Conservation (phyloP, 208 protist genomes). For the Spongospora subterranea region DNA sequence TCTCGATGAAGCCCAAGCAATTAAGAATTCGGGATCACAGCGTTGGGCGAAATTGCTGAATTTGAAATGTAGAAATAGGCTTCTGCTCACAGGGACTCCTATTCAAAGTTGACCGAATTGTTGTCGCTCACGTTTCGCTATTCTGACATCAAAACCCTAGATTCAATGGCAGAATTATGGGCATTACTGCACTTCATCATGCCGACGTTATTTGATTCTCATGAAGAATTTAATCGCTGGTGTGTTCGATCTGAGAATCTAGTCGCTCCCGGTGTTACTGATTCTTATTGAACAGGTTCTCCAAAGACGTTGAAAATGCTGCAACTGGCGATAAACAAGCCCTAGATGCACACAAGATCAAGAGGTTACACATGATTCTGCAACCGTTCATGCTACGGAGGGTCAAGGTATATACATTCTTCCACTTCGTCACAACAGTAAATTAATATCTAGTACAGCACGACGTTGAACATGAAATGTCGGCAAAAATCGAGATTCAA, state of each 20-base stretch:
- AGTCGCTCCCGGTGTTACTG: not conserved
- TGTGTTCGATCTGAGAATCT: not conserved
- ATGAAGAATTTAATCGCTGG: slow-evolving; percentile 83
- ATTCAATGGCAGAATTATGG: slow-evolving; percentile 73
- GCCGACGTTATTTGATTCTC: slow-evolving; percentile 84
- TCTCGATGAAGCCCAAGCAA: slow-evolving; percentile 74
- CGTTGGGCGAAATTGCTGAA: slow-evolving; percentile 79
- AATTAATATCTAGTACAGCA: slow-evolving; percentile 47
- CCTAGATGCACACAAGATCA: slow-evolving; percentile 71
- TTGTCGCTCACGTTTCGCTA: not conserved
- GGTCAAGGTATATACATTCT: slow-evolving; percentile 77
- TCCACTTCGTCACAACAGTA: not conserved
- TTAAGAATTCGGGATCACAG: slow-evolving; percentile 75
- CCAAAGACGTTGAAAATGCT: slow-evolving; percentile 79
- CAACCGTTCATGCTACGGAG: slow-evolving; percentile 93
- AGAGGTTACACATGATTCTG: slow-evolving; percentile 87
- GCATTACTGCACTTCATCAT: slow-evolving; percentile 88
- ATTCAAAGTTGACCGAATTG: slow-evolving; percentile 73
- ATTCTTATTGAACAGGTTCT: slow-evolving; percentile 70
- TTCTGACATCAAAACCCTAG: not conserved
- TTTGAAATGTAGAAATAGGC: slow-evolving; percentile 80
- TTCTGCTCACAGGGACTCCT: slow-evolving; percentile 86
- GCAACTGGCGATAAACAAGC: slow-evolving; percentile 67
- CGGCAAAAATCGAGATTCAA: slow-evolving; percentile 79
- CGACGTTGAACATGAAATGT: slow-evolving; percentile 88